Percentiles rank a stretch among this genome's conserved stretches.
These are phyloP conservation scores for Sporothrix humicola DNA, from an alignment of 2,329 filamentous ascomycete species.

Conservation along the genomic window DNA sequence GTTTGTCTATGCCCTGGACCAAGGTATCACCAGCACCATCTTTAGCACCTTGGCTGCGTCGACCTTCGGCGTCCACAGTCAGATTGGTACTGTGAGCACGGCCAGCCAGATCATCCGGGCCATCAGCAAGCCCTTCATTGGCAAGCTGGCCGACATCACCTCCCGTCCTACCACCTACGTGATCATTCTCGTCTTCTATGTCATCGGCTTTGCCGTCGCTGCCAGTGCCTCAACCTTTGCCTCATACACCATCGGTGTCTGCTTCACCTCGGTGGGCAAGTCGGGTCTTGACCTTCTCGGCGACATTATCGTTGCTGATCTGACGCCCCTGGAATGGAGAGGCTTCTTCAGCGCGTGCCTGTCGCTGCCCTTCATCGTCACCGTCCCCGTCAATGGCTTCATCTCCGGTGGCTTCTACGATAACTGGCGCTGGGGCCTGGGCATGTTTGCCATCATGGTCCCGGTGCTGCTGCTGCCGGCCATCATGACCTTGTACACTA, in stretches of 20 bases:
- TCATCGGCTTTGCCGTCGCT: constrained; percentile 46
- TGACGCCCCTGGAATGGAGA: constrained; percentile 48
- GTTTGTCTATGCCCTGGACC: constrained; percentile 49
- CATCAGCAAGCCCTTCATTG: constrained; percentile 49
- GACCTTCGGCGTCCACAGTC: constrained; percentile 45
- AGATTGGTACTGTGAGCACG: constrained; percentile 45
- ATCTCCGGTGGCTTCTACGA: constrained; percentile 50
- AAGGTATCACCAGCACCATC: constrained; percentile 46
- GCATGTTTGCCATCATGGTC: constrained; percentile 64
- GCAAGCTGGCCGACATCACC: constrained; percentile 49
- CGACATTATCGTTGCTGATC: constrained; percentile 48
- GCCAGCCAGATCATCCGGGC: constrained; percentile 48
- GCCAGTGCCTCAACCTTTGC: constrained; percentile 45
- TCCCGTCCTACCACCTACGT: constrained; percentile 50
- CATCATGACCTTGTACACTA: constrained; percentile 57
- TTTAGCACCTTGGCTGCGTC: constrained; percentile 47
- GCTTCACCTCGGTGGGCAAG: constrained; percentile 48
- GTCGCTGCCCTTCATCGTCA: constrained; percentile 45
- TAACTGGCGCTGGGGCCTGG: constrained; percentile 65
- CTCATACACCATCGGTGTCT: constrained; percentile 47
- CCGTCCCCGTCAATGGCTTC: constrained; percentile 50
- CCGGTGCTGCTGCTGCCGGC: constrained; percentile 61
- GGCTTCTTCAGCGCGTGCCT: constrained; percentile 46
- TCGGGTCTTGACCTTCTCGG: constrained; percentile 48
- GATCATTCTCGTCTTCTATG: constrained; percentile 49